Evolutionary conservation across 2,329 filamentous ascomycete genomes (phyloP).

Genomic region (Chalaropsis ovoidea): DNA sequence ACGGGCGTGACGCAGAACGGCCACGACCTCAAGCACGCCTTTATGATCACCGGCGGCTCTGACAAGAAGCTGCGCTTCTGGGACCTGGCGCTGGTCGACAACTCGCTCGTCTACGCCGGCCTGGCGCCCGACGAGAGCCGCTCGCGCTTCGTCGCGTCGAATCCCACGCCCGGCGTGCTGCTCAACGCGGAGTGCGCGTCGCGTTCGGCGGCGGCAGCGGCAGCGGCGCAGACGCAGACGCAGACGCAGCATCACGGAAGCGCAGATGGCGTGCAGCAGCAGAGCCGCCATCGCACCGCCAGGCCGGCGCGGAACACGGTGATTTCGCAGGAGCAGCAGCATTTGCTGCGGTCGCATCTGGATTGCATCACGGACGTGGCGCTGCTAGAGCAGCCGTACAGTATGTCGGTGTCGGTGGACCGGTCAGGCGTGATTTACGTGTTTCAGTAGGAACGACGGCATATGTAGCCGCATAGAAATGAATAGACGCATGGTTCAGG

Average conservation of each 20-base stretch:
- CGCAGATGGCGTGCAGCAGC: slow-evolving; percentile 20
- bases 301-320: slow-evolving; percentile 65
- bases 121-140: slow-evolving; percentile 58
- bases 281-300: slow-evolving; percentile 26
- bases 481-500: neutral
- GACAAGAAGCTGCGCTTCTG: slow-evolving; percentile 91
- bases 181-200: slow-evolving; percentile 56
- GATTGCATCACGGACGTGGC: slow-evolving; percentile 82
- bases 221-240: slow-evolving; percentile 25
- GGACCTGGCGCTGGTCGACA: slow-evolving; percentile 71
- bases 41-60: slow-evolving; percentile 75
- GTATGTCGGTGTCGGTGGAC: slow-evolving; percentile 87
- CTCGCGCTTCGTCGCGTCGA: slow-evolving; percentile 59
- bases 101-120: slow-evolving; percentile 72
- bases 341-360: slow-evolving; percentile 73
- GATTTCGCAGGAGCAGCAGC: slow-evolving; percentile 78
- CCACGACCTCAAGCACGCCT: slow-evolving; percentile 65
- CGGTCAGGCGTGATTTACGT: slow-evolving; percentile 82
- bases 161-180: slow-evolving; percentile 53
- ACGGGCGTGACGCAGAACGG: slow-evolving; percentile 61
- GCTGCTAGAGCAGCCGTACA: slow-evolving; percentile 79
- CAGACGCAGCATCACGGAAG: slow-evolving; percentile 26
- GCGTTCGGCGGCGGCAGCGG: slow-evolving; percentile 32
- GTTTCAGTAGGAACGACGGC: slow-evolving; percentile 40
- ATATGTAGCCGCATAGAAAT: neutral